Evolutionary conservation across 2,329 filamentous ascomycete species (phyloP).

Genomic region (Microcyclosporella mali): DNA sequence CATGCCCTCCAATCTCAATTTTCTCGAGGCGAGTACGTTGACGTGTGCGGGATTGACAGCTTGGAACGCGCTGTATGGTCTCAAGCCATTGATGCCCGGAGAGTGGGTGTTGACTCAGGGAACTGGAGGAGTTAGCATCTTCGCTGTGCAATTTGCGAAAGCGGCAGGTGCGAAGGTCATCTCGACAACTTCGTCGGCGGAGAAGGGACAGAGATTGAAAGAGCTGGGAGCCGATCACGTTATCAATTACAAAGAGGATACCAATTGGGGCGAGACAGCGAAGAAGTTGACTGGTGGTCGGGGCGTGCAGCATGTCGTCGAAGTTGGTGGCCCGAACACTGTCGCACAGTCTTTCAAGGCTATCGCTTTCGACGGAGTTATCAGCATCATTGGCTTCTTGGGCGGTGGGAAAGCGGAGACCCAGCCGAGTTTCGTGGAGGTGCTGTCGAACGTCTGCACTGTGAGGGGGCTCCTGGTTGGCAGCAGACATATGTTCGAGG

Average conservation of each 20-base stretch:
- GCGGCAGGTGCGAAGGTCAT: constrained; percentile 52
- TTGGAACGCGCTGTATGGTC: constrained; percentile 50
- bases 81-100: constrained; percentile 36
- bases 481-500: constrained; percentile 50
- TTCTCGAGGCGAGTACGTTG: constrained; percentile 43
- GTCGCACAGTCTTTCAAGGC: constrained; percentile 46
- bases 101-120: constrained; percentile 59
- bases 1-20: constrained; percentile 52
- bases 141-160: constrained; percentile 53
- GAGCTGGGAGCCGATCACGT: constrained; percentile 50
- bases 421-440: constrained; percentile 49
- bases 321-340: constrained; percentile 61
- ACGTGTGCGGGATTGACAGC: constrained; percentile 44
- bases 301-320: constrained; percentile 58
- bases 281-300: constrained; percentile 46
- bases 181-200: constrained; percentile 48
- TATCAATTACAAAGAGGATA: constrained; percentile 50
- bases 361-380: constrained; percentile 47
- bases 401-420: constrained; percentile 42
- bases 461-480: constrained; percentile 55
- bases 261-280: constrained; percentile 50
- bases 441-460: constrained; percentile 47
- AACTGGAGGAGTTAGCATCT: constrained; percentile 62
- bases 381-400: constrained; percentile 54
- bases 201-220: constrained; percentile 47